Evolutionary conservation across 2,329 filamentous ascomycete species (phyloP).

Genomic region (Trichoderma breve): DNA sequence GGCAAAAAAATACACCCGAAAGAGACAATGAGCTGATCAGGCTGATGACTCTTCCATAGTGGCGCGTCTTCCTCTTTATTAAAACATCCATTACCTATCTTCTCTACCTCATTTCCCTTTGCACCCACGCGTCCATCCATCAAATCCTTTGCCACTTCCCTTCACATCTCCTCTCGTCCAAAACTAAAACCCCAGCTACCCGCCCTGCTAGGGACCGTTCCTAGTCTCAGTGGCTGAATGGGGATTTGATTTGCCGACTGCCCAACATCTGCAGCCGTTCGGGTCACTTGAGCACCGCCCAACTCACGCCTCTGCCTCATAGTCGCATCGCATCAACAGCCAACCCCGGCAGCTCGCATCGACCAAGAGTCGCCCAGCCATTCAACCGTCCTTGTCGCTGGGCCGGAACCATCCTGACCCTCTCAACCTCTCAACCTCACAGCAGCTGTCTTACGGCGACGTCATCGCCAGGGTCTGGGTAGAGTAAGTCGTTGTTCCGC

Average conservation of each 20-base stretch:
- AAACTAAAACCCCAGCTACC: background rate
- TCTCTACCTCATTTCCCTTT: background rate
- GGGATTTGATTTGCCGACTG: background rate
- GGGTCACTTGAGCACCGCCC: slow-evolving; percentile 15
- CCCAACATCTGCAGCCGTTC: background rate
- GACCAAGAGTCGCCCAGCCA: background rate
- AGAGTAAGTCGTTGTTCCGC: background rate
- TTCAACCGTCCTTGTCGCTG: background rate
- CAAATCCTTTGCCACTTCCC: background rate
- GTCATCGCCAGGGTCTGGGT: background rate
- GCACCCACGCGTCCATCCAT: background rate
- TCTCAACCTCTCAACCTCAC: background rate
- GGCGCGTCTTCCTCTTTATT: background rate
- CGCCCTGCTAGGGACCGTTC: background rate
- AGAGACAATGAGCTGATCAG: background rate
- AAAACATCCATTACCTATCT: background rate
- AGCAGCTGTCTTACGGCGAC: background rate
- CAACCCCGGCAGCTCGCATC: background rate
- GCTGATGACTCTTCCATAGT: background rate
- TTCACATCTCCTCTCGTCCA: background rate
- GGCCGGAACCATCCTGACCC: background rate
- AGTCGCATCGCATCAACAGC: background rate
- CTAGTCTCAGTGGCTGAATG: background rate
- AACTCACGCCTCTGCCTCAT: slow-evolving; percentile 6
- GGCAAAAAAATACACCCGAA: background rate